Percentiles rank a stretch among this genome's conserved stretches.
These are phyloP conservation scores for Plantago major DNA, from an alignment of 257 asterid genomes.

Conservation along the genomic window DNA sequence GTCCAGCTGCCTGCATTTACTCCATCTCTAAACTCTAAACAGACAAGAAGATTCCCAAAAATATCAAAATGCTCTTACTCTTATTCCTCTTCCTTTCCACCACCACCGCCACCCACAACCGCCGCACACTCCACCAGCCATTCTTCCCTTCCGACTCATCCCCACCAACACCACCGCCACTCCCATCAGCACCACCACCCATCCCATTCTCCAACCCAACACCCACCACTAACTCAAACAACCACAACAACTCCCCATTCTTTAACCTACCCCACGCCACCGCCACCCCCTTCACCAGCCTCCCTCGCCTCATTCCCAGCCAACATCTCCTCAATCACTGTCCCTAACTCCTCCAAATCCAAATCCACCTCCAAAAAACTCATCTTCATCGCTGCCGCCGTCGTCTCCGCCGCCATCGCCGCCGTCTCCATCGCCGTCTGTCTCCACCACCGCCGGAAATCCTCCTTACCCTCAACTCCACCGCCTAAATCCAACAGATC, in stretches of 20 bases:
- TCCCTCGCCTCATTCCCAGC: constrained; percentile 59
- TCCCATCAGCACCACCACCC: constrained; percentile 24
- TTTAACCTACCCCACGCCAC: constrained; percentile 37
- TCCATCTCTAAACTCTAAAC: neutral
- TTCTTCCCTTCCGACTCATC: constrained; percentile 21
- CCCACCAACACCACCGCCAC: constrained; percentile 49
- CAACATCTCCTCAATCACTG: constrained; percentile 37
- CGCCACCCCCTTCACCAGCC: constrained; percentile 40
- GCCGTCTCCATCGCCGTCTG: constrained; percentile 51
- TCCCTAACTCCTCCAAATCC: constrained; percentile 46
- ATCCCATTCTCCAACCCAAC: constrained; percentile 30
- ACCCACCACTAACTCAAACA: constrained; percentile 26
- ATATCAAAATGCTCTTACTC: constrained; percentile 14
- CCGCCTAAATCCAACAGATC: neutral
- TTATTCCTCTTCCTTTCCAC: constrained; percentile 3
- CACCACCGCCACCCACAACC: constrained; percentile 16
- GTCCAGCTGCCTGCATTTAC: neutral
- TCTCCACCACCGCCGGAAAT: constrained; percentile 48
- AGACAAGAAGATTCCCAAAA: neutral
- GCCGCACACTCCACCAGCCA: constrained; percentile 10
- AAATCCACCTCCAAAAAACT: constrained; percentile 48
- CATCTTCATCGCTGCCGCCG: constrained; percentile 49
- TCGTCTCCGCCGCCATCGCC: constrained; percentile 50
- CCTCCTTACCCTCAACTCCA: neutral
- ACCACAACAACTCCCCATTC: constrained; percentile 33